Evolutionary conservation across 371 early-diverging fungal genomes (phyloP), one percentile per base, ranked within the genome.

Genomic region (Lichtheimia ornata): DNA sequence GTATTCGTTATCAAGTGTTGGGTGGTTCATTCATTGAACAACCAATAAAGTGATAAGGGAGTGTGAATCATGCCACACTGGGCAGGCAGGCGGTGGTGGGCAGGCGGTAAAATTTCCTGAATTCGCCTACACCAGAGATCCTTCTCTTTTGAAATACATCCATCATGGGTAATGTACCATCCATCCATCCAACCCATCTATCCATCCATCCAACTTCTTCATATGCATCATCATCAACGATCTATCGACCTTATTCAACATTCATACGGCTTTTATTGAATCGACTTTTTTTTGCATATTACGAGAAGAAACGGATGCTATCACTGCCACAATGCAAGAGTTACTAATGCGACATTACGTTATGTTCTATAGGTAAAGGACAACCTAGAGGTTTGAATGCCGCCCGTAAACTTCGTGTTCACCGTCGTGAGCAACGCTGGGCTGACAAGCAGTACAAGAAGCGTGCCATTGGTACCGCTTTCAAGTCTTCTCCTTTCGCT

Each of bases 371-470:
- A 90, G 91, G 91, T 87, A 92, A 89, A 80, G 91, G 94, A 83
- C 93, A 96, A 84, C 95, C 96, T 73, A 90, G 93, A 85, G 99
- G 99, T 88, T 91, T 99, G 76, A 92, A 97, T 87, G 94, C 97
- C 74, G 99, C 98, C 72, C 96, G 98, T 81, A 97, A 98, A 86
- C 89, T 99, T 70, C 96, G 98, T 77, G 95, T 88, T 71, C 86
- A 89, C 71, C 92, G 96, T 75, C 98, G 99, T 74, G 92, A 94
- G 71, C 92, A 99, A 85, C 94, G 99, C 74, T 97, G 99, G 97
- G 99, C 99, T 55, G 99, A 99, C 82, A 94, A 94, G 87, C 87
- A 91, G 70, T 99, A 97, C 91, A 97, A 98, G 90, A 95, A 94
- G 89, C 88, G 97, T 70, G 94, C 96, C 60, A 86, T 99, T 58